Evolutionary conservation across 2,329 filamentous ascomycete species (phyloP), one percentile per base, ranked within the genome.

Genomic region (Nemania abortiva): DNA sequence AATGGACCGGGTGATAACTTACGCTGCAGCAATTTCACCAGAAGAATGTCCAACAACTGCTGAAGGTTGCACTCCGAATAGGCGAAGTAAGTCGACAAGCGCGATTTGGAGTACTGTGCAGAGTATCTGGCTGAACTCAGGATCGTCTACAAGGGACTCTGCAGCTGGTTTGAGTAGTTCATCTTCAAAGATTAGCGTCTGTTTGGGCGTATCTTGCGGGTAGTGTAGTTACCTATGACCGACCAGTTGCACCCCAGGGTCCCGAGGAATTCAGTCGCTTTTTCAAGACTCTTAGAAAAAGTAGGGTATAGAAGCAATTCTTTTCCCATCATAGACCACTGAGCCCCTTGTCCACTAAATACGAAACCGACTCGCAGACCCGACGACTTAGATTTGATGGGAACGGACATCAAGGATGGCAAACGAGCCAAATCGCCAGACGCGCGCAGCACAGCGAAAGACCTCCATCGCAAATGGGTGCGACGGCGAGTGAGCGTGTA

Each of bases 1-100:
- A 18, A 29, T 18, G 39, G n/a, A n/a, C 39, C 5, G 11, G 39
- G 5, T 18, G 11, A 37, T 5, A 13, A 24, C 9, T 22, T 67
- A 68, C n/a, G 50, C 66, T 13, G 66, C 66, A 1, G 62, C 66
- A 24, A 68, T 68, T 45, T 68, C 66, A 2, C 66, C 66, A 3
- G 56, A 61, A 2, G 66, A 68, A 34, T 68, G 66, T 1, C 66
- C 66, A 5, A 62, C 4, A 0, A 57, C 66, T 5, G 57, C 66
- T 1, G 10, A n/a, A 18, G 70, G 71, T 10, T 31, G 15, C 1
- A 65, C 11, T 5, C 24, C 31, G 13, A 65, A 65, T 6, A 39
- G 31, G 10, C 24, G 22, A 0, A 68, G 34, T 1, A 68, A 20
- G 1, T 68, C 29, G 1, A 65, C 56, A 1, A 68, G 11, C 1